phyloP scores from a whole-genome alignment of 148 eudicot species.

The Pharnaceum exiguum region DNA sequence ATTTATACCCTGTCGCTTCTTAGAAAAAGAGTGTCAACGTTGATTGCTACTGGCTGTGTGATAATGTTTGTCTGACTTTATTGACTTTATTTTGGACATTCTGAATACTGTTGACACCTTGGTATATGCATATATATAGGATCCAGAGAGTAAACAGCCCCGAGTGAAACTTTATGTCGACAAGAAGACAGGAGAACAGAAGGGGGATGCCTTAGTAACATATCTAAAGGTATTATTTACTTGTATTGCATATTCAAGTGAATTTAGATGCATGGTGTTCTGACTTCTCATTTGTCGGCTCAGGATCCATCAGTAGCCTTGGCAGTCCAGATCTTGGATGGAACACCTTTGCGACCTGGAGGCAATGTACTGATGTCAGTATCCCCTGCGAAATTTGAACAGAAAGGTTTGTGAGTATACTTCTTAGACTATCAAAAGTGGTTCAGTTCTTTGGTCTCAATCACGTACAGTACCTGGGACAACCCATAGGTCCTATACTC shows the following conservation, averaged over 20 bases:
- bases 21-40: no score
- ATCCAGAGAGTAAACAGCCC: constrained; percentile 91
- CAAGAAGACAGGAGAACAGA: constrained; percentile 82
- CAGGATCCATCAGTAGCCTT: constrained; percentile 97
- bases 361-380: constrained; percentile 76
- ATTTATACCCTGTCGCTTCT: no score
- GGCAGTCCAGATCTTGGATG: constrained; percentile 84
- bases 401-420: constrained; percentile 60
- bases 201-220: constrained; percentile 96
- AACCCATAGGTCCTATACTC: no score
- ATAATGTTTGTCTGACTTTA: neutral
- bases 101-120: neutral
- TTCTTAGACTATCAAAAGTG: neutral
- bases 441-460: no score
- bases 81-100: neutral
- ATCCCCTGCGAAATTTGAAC: constrained; percentile 85
- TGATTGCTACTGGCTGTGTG: constrained; percentile 1
- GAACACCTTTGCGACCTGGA: constrained; percentile 79
- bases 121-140: constrained; percentile 37
- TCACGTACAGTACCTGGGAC: no score
- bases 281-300: neutral
- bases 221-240: constrained; percentile 67
- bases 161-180: constrained; percentile 92
- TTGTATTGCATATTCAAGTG: neutral
- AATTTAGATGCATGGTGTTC: neutral